phyloP scores from a whole-genome alignment of 2,329 filamentous ascomycete species.

The Calonectria henricotiae region DNA sequence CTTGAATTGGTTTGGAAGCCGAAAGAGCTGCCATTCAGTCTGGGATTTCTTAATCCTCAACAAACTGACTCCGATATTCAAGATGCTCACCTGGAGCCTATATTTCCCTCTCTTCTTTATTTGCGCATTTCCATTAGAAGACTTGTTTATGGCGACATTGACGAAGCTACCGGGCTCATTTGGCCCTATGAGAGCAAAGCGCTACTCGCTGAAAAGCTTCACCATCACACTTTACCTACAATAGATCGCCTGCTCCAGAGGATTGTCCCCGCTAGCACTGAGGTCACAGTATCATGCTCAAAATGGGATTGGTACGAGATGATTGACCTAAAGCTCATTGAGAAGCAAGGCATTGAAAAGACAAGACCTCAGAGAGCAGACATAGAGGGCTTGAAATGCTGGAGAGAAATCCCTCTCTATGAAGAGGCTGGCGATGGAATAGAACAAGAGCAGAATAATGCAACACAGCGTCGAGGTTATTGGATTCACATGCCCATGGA shows the following conservation, averaged over 20 bases:
- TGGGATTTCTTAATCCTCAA: constrained; percentile 30
- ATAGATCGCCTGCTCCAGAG: constrained; percentile 39
- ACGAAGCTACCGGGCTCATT: constrained; percentile 36
- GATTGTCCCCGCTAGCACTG: constrained; percentile 36
- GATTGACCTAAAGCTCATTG: constrained; percentile 38
- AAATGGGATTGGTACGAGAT: constrained; percentile 44
- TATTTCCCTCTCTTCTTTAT: constrained; percentile 38
- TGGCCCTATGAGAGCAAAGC: constrained; percentile 40
- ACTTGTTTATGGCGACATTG: constrained; percentile 34
- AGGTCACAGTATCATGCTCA: constrained; percentile 41
- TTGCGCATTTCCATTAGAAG: constrained; percentile 39
- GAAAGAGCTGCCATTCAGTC: constrained; percentile 29
- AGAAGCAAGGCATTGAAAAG: constrained; percentile 37
- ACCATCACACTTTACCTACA: constrained; percentile 32
- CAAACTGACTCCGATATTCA: background rate
- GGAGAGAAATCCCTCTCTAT: constrained; percentile 36
- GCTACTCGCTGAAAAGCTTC: constrained; percentile 33
- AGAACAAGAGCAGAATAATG: background rate
- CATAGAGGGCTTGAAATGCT: constrained; percentile 42
- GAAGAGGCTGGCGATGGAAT: background rate
- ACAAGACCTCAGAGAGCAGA: constrained; percentile 39
- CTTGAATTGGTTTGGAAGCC: constrained; percentile 43
- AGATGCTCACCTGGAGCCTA: background rate
- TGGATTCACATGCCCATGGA: constrained; percentile 43
- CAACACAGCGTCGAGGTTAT: constrained; percentile 32